Percentiles rank a stretch among this genome's conserved stretches.
phyloP scores from a whole-genome alignment of 1,139 yeast genomes.

The Nadsonia commutata region DNA sequence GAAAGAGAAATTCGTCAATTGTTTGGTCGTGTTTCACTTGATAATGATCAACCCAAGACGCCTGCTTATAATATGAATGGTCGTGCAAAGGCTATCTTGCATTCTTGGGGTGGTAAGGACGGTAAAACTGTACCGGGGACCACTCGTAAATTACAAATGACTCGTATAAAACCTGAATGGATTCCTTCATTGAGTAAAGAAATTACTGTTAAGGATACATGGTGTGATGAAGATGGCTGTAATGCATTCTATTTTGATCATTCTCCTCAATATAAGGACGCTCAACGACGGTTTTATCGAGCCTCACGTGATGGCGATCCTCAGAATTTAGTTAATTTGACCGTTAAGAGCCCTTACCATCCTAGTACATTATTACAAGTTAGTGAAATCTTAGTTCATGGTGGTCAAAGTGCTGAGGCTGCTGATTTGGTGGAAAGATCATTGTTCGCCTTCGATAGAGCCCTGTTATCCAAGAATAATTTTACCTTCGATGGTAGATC shows the following conservation, averaged over 20 bases:
- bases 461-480: slow-evolving; percentile 33
- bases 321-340: slow-evolving; percentile 25
- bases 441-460: slow-evolving; percentile 65
- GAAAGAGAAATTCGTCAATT: slow-evolving; percentile 61
- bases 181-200: slow-evolving; percentile 57
- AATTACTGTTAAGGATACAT: slow-evolving; percentile 33
- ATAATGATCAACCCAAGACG: slow-evolving; percentile 51
- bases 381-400: slow-evolving; percentile 59
- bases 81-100: slow-evolving; percentile 1
- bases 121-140: slow-evolving; percentile 61
- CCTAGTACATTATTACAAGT: slow-evolving; percentile 69
- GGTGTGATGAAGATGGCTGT: slow-evolving; percentile 23
- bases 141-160: slow-evolving; percentile 46
- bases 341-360: slow-evolving; percentile 50
- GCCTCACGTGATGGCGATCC: slow-evolving; percentile 15
- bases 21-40: slow-evolving; percentile 60
- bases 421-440: slow-evolving; percentile 60
- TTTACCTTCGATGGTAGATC: slow-evolving; percentile 41
- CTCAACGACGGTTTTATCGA: slow-evolving; percentile 13
- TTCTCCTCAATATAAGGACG: slow-evolving; percentile 19
- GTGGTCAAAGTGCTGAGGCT: slow-evolving; percentile 43
- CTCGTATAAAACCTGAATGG: slow-evolving; percentile 73
- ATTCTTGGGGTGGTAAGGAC: slow-evolving; percentile 15
- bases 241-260: slow-evolving; percentile 28
- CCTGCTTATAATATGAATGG: slow-evolving; percentile 11